Evolutionary conservation across 768 basidiomycete species (phyloP), one percentile per base, ranked within the genome.

Genomic region (Rhizopogon vulgaris): DNA sequence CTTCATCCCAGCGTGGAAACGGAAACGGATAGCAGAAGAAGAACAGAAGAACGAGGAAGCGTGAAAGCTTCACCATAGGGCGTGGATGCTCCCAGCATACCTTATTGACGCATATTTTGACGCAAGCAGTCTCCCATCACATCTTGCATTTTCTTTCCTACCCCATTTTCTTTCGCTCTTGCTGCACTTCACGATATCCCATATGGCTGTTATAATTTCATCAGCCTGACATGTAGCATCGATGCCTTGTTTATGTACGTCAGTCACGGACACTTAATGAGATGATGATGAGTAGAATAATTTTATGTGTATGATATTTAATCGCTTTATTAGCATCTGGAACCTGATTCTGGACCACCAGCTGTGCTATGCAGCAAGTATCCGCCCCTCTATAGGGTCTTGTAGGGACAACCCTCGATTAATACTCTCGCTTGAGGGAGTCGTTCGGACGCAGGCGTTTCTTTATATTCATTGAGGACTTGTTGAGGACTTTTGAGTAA

Each of bases 1-100:
- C 48, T 69, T 70, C 42, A 51, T 39, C 28, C 67, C 69, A 0
- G 63, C 63, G 15, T 69, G 67, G 67, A 65, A 66, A 53, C 61
- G 62, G 59, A 55, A 52, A 53, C 60, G 63, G 42, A 62, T 70
- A 57, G 65, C 57, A 40, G 62, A 53, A 30, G 62, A 53, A 30
- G 54, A 41, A 62, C 55, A 28, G 39, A 63, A 51, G 25, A 48
- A 48, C 3, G 61, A 57, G 9, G 63, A 59, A 55, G 58, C 50
- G 17, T 69, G 58, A 60, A 48, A 17, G 54, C 52, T 62, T 54
- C 53, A 66, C 45, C 15, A 46, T 24, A 8, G 36, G 51, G 48
- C 51, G 28, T 56, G 51, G 24, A 30, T 54, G 52, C 49, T 58
- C 52, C 59, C 32, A 1, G 56, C 39, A 59, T 58, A 61, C 41